phyloP scores from a whole-genome alignment of 768 basidiomycete species.

The Daedalea quercina region DNA sequence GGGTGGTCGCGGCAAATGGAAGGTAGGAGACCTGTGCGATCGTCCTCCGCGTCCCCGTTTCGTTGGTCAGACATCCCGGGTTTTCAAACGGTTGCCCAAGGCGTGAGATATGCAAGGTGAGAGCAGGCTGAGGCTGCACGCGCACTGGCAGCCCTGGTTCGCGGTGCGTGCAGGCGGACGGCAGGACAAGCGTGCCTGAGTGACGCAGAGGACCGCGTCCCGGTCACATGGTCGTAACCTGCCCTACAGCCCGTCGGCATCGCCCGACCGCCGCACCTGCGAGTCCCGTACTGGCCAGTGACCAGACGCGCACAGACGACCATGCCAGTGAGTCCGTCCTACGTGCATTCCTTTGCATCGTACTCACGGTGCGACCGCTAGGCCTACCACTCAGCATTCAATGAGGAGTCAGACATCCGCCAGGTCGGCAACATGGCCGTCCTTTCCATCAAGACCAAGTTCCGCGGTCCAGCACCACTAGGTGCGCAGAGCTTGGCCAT shows the following conservation, averaged over 20 bases:
- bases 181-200: no score
- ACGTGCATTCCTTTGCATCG: not conserved
- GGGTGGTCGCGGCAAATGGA: conserved; percentile 29
- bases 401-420: conserved; percentile 74
- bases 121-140: not conserved
- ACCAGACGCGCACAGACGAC: conserved; percentile 2
- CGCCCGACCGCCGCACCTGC: not conserved
- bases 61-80: not conserved
- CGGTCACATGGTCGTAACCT: not conserved
- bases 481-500: conserved; percentile 35
- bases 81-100: not conserved
- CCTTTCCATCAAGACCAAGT: conserved; percentile 85
- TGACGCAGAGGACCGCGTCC: not conserved
- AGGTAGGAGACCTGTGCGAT: not conserved
- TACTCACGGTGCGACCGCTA: conserved; percentile 21
- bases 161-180: no score
- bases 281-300: not conserved
- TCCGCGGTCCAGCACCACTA: conserved; percentile 87
- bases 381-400: conserved; percentile 96
- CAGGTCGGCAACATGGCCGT: conserved; percentile 87
- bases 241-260: no score
- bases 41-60: not conserved
- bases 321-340: conserved; percentile 18
- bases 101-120: no score
- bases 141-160: not conserved